These are phyloP conservation scores for Mycena sanguinolenta DNA, from an alignment of 768 basidiomycete species.

Conservation along the genomic window DNA sequence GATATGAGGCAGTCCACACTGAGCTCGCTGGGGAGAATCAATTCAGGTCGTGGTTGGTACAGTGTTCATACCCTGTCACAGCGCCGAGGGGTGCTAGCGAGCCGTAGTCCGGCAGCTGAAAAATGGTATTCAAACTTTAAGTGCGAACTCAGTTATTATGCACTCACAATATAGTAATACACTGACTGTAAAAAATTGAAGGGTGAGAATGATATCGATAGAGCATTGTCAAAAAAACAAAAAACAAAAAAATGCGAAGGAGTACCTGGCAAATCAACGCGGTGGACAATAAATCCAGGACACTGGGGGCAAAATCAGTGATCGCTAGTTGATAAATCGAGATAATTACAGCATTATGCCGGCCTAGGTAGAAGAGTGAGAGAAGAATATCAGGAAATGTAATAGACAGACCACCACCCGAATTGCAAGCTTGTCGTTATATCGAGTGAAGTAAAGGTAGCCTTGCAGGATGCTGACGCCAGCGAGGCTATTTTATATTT, in stretches of 20 bases:
- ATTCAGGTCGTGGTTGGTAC: too few species aligned
- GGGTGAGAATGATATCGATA: background rate
- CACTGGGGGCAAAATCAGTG: too few species aligned
- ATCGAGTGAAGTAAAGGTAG: slow-evolving; percentile 32
- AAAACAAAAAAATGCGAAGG: too few species aligned
- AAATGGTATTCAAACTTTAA: background rate
- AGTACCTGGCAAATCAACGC: too few species aligned
- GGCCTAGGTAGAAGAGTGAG: background rate
- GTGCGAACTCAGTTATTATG: background rate
- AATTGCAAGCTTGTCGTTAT: slow-evolving; percentile 24
- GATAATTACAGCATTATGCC: slow-evolving; percentile 19
- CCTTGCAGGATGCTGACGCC: slow-evolving; percentile 20
- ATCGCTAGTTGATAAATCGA: too few species aligned
- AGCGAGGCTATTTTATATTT: background rate
- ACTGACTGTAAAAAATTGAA: slow-evolving; percentile 57
- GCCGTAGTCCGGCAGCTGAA: slow-evolving; percentile 60
- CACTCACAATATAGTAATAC: slow-evolving; percentile 57
- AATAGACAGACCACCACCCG: slow-evolving; percentile 8
- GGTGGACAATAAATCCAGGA: too few species aligned
- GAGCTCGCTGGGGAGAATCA: too few species aligned
- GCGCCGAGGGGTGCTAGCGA: slow-evolving; percentile 53
- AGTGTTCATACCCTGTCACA: too few species aligned
- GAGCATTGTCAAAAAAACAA: too few species aligned
- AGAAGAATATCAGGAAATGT: too few species aligned
- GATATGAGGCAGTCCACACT: too few species aligned